Percentiles rank a stretch among this genome's conserved stretches.
These are phyloP conservation scores for Epichloe amarillans DNA, from an alignment of 2,329 filamentous ascomycete species.

Conservation along the genomic window DNA sequence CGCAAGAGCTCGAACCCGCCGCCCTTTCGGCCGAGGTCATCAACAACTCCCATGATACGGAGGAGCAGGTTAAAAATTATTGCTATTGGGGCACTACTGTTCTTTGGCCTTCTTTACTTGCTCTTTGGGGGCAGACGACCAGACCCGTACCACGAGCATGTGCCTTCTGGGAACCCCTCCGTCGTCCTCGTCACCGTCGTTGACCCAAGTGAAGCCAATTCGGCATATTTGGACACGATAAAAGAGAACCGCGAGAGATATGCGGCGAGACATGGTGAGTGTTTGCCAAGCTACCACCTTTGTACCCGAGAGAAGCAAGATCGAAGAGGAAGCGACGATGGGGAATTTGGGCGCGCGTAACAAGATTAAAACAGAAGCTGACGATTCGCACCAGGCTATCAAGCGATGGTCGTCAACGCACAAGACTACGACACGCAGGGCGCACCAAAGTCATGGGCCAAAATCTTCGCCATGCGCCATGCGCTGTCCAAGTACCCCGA, in stretches of 20 bases:
- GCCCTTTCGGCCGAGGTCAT: constrained; percentile 51
- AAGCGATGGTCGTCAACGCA: constrained; percentile 67
- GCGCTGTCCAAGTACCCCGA: constrained; percentile 71
- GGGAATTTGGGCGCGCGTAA: neutral
- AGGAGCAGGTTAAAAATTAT: constrained; percentile 49
- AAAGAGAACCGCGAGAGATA: constrained; percentile 76
- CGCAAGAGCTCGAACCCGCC: constrained; percentile 70
- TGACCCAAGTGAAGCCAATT: constrained; percentile 51
- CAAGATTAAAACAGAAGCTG: neutral
- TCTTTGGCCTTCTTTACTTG: constrained; percentile 49
- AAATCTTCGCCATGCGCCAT: constrained; percentile 77
- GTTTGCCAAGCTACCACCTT: neutral
- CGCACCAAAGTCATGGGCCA: constrained; percentile 53
- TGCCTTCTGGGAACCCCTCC: constrained; percentile 41
- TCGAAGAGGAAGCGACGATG: neutral
- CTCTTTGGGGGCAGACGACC: constrained; percentile 27
- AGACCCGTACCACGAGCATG: constrained; percentile 20
- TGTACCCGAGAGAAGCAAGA: neutral
- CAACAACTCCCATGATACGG: constrained; percentile 40
- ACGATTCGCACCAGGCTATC: constrained; percentile 35
- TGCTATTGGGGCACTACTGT: constrained; percentile 37
- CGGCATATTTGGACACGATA: constrained; percentile 58
- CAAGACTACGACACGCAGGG: constrained; percentile 59
- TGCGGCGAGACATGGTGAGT: constrained; percentile 70
- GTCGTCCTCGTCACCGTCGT: constrained; percentile 78